Evolutionary conservation across 768 basidiomycete species (phyloP), one percentile per base, ranked within the genome.

Genomic region (Hypholoma fasciculare): DNA sequence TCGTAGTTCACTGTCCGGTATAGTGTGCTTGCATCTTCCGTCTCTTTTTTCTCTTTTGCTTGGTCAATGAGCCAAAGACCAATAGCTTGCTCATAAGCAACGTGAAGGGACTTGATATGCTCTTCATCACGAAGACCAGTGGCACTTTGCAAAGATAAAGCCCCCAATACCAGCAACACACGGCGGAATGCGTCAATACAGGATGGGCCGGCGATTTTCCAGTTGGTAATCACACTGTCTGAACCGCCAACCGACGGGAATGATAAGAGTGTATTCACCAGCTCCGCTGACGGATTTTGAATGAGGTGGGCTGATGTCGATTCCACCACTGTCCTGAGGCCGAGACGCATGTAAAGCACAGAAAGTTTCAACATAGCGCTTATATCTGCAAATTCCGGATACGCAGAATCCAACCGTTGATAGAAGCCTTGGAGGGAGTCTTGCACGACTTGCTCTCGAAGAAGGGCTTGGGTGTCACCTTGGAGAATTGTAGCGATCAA

Each of bases 41-140:
- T 82, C n/a, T 73, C 78, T 60, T 90, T 81, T 38, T 83, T 81
- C 58, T 87, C 85, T 62, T 83, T 87, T 30, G 86, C 84, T 23
- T 85, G 84, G 63, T 97, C 91, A 43, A 88, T 85, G 43, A 85
- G 78, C 96, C 96, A 98, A 19, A 96, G 79, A n/a, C 85, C 79
- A 46, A 86, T 79, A 2, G 85, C 78, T 65, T 89, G 88, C 52
- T 90, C 87, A 64, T 91, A 94, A 11, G 78, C 70, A 6, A 65
- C 71, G 52, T 82, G 78, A 30, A 94, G 57, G 6, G 70, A 37
- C 12, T 62, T 55, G 12, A 83, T 60, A 30, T 68, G 65, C 5
- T 68, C 43, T 37, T 63, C 62, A 1, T 71, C 47, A 17, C 71
- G 71, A 27, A 78, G 65, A n/a, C 80, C 82, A 1, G 78, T 59